These are phyloP conservation scores for Hawksworthiomyces lignivorus DNA, from an alignment of 2,329 filamentous ascomycete species.

Conservation along the genomic window DNA sequence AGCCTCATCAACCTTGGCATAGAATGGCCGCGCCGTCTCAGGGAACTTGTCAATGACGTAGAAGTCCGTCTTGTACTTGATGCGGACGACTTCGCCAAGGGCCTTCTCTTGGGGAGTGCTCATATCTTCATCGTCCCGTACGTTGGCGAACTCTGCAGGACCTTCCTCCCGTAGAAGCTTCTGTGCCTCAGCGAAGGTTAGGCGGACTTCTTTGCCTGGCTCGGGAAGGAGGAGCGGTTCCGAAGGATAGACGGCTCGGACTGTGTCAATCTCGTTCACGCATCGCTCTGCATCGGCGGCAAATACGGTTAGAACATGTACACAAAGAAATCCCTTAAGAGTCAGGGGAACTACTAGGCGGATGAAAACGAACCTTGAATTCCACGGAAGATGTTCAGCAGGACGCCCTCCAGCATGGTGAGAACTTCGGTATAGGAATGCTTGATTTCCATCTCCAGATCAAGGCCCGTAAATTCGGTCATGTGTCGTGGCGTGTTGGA, in stretches of 20 bases:
- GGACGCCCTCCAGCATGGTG: slow-evolving; percentile 62
- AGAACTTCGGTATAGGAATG: slow-evolving; percentile 71
- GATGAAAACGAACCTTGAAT: slow-evolving; percentile 35
- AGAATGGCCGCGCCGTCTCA: slow-evolving; percentile 79
- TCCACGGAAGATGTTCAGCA: slow-evolving; percentile 74
- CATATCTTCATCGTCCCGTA: slow-evolving; percentile 72
- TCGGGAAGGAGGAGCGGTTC: slow-evolving; percentile 70
- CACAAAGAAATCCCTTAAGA: too few species aligned
- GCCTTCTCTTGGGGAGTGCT: slow-evolving; percentile 76
- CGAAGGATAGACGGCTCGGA: slow-evolving; percentile 68
- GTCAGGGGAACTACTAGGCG: too few species aligned
- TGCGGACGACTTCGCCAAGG: slow-evolving; percentile 76
- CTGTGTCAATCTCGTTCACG: slow-evolving; percentile 62
- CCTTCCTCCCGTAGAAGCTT: slow-evolving; percentile 70
- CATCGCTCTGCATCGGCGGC: slow-evolving; percentile 40
- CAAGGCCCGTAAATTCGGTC: slow-evolving; percentile 83
- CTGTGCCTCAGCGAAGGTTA: slow-evolving; percentile 73
- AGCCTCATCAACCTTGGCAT: slow-evolving; percentile 71
- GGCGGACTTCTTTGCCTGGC: slow-evolving; percentile 64
- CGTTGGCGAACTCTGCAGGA: slow-evolving; percentile 56
- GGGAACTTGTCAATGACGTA: slow-evolving; percentile 97
- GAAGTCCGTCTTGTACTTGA: slow-evolving; percentile 92
- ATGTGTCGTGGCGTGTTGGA: slow-evolving; percentile 78
- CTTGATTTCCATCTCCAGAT: slow-evolving; percentile 85
- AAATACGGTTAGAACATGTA: slow-evolving; percentile 6